These are phyloP conservation scores for Irpex lacteus DNA, from an alignment of 1,284 basidiomycete genomes.

Conservation along the genomic window DNA sequence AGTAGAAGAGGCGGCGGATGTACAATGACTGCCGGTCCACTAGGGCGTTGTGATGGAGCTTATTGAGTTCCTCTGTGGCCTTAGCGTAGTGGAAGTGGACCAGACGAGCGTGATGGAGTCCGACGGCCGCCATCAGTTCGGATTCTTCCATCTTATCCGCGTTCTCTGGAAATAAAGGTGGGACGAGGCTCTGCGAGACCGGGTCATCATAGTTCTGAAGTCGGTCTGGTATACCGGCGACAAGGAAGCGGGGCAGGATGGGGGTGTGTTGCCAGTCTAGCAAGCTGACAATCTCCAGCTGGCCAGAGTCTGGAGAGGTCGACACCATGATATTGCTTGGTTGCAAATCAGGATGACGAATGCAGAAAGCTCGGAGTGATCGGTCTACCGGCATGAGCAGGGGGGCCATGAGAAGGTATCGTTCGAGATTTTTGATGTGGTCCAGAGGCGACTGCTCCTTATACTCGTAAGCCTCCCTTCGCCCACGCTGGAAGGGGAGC, in stretches of 20 bases:
- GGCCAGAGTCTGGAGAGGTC: slow-evolving; percentile 27
- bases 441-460: slow-evolving; percentile 45
- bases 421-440: slow-evolving; percentile 36
- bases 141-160: slow-evolving; percentile 31
- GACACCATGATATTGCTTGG: slow-evolving; percentile 37
- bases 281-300: slow-evolving; percentile 27
- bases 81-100: slow-evolving; percentile 45
- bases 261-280: background rate
- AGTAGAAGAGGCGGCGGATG: slow-evolving; percentile 37
- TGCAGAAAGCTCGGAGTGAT: slow-evolving; percentile 27
- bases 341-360: slow-evolving; percentile 39
- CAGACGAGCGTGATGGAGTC: slow-evolving; percentile 27
- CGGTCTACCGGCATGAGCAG: slow-evolving; percentile 35
- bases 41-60: slow-evolving; percentile 35
- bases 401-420: slow-evolving; percentile 36
- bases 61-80: slow-evolving; percentile 40
- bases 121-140: slow-evolving; percentile 20
- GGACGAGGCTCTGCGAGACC: slow-evolving; percentile 34
- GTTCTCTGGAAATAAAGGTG: slow-evolving; percentile 39
- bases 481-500: slow-evolving; percentile 42
- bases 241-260: background rate
- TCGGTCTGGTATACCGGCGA: slow-evolving; percentile 36
- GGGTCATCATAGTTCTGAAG: slow-evolving; percentile 45
- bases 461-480: slow-evolving; percentile 45
- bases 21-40: slow-evolving; percentile 30